These are phyloP conservation scores for Xerocomus amazonicus DNA, from an alignment of 1,284 basidiomycete species.

Conservation along the genomic window DNA sequence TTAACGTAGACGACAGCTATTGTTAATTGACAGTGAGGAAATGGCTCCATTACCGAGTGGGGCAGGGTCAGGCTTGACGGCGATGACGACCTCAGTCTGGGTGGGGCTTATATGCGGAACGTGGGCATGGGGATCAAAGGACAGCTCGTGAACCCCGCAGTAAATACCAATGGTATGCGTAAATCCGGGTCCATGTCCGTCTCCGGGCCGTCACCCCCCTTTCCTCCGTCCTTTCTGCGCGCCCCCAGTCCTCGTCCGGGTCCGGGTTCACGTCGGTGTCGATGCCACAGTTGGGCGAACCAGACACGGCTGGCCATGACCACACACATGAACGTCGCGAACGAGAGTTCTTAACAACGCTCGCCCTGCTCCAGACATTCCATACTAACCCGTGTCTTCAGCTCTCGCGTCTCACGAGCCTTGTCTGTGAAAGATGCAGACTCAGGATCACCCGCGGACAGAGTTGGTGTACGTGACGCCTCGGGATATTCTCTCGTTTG, in stretches of 20 bases:
- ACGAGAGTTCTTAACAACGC: conserved; percentile 55
- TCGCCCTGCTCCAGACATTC: conserved; percentile 70
- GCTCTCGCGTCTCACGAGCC: conserved; percentile 52
- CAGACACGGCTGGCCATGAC: conserved; percentile 8
- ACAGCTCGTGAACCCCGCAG: conserved; percentile 25
- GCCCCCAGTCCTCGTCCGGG: conserved; percentile 32
- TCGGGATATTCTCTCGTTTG: conserved; percentile 62
- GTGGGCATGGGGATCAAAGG: conserved; percentile 58
- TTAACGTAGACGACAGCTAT: no score
- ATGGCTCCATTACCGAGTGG: conserved; percentile 46
- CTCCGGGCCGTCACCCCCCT: conserved; percentile 2
- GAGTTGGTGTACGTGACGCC: conserved; percentile 40
- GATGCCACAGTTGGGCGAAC: conserved; percentile 15
- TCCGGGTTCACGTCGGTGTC: conserved; percentile 20
- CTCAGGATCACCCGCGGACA: background rate
- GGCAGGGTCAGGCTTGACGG: conserved; percentile 57
- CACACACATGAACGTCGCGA: conserved; percentile 34
- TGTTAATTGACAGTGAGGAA: no score
- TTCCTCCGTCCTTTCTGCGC: conserved; percentile 19
- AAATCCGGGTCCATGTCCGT: no score
- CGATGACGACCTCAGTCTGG: conserved; percentile 51
- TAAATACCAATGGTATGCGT: no score
- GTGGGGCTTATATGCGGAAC: conserved; percentile 45
- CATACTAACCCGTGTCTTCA: conserved; percentile 67
- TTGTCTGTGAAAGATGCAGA: conserved; percentile 18